Evolutionary conservation across 176 grass and related monocot genomes (phyloP).

Genomic region (Ampelocalamus luodianensis): DNA sequence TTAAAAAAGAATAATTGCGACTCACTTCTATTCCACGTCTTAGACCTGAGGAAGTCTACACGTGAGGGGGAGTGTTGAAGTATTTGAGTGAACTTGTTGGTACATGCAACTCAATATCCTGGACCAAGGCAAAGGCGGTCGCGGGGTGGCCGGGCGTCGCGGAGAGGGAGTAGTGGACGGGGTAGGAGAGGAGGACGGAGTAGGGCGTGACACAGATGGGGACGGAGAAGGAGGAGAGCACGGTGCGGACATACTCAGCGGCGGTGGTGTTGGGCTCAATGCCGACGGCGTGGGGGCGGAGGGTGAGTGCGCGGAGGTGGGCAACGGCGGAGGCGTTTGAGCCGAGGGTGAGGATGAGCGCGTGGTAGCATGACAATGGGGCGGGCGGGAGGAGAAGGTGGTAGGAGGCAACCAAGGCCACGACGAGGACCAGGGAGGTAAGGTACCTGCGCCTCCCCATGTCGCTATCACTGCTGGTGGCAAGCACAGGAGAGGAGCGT

Average conservation of each 20-base stretch:
- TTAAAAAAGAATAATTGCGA: too few species aligned
- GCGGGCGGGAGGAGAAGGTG: slow-evolving; percentile 31
- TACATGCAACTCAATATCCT: background rate
- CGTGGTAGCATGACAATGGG: slow-evolving; percentile 61
- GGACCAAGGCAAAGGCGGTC: slow-evolving; percentile 52
- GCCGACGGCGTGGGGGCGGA: slow-evolving; percentile 73
- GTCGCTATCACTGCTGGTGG: background rate
- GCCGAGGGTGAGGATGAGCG: slow-evolving; percentile 78
- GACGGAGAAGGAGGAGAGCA: slow-evolving; percentile 60
- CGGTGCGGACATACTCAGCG: slow-evolving; percentile 57
- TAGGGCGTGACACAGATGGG: slow-evolving; percentile 57
- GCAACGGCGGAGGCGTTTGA: slow-evolving; percentile 70
- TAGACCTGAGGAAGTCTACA: too few species aligned
- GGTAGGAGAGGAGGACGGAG: slow-evolving; percentile 81
- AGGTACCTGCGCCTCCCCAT: slow-evolving; percentile 33
- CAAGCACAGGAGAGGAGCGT: slow-evolving; percentile 18
- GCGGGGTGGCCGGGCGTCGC: slow-evolving; percentile 29
- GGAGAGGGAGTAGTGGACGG: slow-evolving; percentile 66
- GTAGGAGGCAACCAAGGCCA: slow-evolving; percentile 30
- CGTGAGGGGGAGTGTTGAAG: too few species aligned
- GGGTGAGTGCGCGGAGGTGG: slow-evolving; percentile 83
- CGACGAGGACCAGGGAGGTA: slow-evolving; percentile 25
- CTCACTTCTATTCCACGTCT: too few species aligned
- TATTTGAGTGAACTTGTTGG: too few species aligned
- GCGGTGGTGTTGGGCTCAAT: slow-evolving; percentile 55